Conservation (phyloP, 1,284 basidiomycete species). For the Puccinia polysora region DNA sequence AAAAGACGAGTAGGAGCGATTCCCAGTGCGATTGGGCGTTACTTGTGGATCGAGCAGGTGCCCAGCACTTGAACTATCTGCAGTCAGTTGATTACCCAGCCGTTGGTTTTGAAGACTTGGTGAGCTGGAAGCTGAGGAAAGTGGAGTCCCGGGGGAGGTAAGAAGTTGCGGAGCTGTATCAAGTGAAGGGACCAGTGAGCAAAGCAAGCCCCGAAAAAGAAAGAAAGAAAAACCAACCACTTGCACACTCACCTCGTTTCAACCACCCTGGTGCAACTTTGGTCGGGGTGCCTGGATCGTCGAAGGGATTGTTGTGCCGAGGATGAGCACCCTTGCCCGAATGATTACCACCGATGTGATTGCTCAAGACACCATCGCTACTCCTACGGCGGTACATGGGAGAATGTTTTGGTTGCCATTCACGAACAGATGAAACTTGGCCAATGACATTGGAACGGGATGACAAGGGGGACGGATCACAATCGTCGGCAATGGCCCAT, state of each 20-base stretch:
- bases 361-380: constrained; percentile 27
- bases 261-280: constrained; percentile 30
- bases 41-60: constrained; percentile 33
- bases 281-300: constrained; percentile 40
- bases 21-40: constrained; percentile 28
- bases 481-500: not conserved
- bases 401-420: constrained; percentile 5
- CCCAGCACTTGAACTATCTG: not conserved
- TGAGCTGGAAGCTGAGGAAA: constrained; percentile 31
- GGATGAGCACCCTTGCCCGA: not conserved
- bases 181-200: not conserved
- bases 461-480: constrained; percentile 14
- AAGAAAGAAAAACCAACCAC: not conserved
- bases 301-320: constrained; percentile 1
- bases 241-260: constrained; percentile 28
- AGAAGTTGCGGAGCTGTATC: constrained; percentile 26
- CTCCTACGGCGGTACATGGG: constrained; percentile 24
- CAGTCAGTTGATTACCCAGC: not conserved
- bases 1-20: constrained; percentile 19
- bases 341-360: not conserved
- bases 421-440: not conserved
- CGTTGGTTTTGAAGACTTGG: constrained; percentile 16
- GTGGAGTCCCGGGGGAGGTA: constrained; percentile 33
- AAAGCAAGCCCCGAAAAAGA: not conserved
- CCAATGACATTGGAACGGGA: not conserved